Evolutionary conservation across 371 early-diverging fungal species (phyloP).

Genomic region (Mortierella sp.): DNA sequence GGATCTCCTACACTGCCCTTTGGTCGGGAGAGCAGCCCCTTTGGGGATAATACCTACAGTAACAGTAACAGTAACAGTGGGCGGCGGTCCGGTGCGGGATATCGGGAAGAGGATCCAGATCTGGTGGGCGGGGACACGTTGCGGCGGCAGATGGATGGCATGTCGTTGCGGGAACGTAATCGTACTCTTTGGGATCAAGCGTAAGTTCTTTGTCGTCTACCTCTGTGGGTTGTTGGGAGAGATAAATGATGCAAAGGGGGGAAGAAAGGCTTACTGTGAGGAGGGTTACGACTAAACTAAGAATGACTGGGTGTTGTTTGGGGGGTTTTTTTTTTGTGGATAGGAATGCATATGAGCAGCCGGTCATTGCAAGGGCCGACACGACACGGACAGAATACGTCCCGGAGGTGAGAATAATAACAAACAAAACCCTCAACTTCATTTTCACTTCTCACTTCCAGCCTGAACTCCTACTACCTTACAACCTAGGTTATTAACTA

Average conservation of each 20-base stretch:
- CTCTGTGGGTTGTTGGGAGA: neutral
- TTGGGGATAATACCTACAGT: neutral
- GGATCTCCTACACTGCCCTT: neutral
- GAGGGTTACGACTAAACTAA: neutral
- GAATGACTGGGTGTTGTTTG: neutral
- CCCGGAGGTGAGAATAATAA: conserved; percentile 19
- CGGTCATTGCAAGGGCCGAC: conserved; percentile 37
- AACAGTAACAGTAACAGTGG: neutral
- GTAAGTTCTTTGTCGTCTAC: conserved; percentile 17
- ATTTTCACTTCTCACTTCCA: too few relatives aligned
- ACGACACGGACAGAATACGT: conserved; percentile 48
- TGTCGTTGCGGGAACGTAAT: conserved; percentile 29
- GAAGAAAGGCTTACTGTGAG: neutral
- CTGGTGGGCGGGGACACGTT: neutral
- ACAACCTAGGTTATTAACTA: too few relatives aligned
- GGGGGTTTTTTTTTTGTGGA: too few relatives aligned
- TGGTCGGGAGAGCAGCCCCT: neutral
- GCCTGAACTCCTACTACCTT: too few relatives aligned
- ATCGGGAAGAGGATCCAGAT: neutral
- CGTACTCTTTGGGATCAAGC: conserved; percentile 41
- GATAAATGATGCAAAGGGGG: neutral
- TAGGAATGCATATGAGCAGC: conserved; percentile 43
- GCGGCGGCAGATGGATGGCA: neutral
- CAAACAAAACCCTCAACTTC: neutral
- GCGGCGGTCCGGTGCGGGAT: neutral